These are phyloP conservation scores for Limonium bicolor DNA, from an alignment of 148 eudicot genomes.

Conservation along the genomic window DNA sequence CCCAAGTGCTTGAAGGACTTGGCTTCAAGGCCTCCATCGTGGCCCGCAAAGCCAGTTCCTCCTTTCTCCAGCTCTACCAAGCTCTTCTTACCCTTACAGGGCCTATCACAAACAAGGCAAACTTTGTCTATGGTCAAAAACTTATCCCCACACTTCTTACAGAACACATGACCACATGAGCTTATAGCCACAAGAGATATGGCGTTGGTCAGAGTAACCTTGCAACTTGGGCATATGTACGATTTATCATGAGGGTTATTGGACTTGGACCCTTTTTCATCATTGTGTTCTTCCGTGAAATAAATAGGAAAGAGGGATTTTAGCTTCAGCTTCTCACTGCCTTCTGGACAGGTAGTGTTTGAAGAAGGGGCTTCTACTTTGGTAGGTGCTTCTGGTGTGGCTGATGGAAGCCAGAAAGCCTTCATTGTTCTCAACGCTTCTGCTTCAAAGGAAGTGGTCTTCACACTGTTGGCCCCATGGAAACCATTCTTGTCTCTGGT, in stretches of 20 bases:
- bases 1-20: conserved; percentile 83
- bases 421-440: conserved; percentile 94
- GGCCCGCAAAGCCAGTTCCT: conserved; percentile 87
- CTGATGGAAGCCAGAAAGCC: conserved; percentile 98
- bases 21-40: conserved; percentile 76
- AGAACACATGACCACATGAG: conserved; percentile 84
- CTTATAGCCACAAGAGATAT: conserved; percentile 57
- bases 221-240: conserved; percentile 87
- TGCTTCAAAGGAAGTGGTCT: conserved; percentile 76
- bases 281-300: conserved; percentile 51
- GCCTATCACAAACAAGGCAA: conserved; percentile 69
- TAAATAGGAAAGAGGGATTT: conserved; percentile 60
- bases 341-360: conserved; percentile 76
- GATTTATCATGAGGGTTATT: conserved; percentile 30
- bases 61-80: conserved; percentile 66
- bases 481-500: conserved; percentile 64
- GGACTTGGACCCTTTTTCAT: conserved; percentile 15
- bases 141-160: conserved; percentile 77
- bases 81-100: conserved; percentile 73
- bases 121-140: conserved; percentile 80
- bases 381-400: conserved; percentile 73
- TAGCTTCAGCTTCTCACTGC: conserved; percentile 63
- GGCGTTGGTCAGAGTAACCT: conserved; percentile 76
- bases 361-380: conserved; percentile 66
- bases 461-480: conserved; percentile 96